Evolutionary conservation across 768 basidiomycete species (phyloP), one percentile per base, ranked within the genome.

Genomic region (Russula ochroleuca): DNA sequence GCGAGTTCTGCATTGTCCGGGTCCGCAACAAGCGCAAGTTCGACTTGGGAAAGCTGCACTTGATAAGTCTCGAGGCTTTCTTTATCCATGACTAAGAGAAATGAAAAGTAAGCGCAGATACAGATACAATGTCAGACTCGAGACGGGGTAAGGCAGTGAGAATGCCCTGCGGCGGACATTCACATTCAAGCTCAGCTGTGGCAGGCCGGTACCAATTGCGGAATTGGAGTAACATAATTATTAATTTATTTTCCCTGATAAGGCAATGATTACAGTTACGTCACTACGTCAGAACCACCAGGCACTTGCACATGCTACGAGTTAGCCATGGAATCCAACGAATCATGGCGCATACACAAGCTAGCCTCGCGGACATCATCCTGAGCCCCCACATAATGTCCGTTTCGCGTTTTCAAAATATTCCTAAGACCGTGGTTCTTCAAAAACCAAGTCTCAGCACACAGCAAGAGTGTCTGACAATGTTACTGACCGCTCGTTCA

Each of bases 61-160:
- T 94, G 89, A 72, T 93, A 94, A 2, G 90, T 90, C 75, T 94
- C 92, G 63, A 94, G 83, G 74, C 94, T 92, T 63, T 83, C 78
- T 70, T 83, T 85, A 73, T 90, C 75, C 79, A 80, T 80, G 63
- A 50, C 40, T 43, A 59, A 59, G 58, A 51, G 25, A 23, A 59
- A 61, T 54, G 56, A 17, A 55, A 40, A 15, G 23, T 45, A 23
- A 47, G 23, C 11, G 35, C 9, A 11, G 41, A 48, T 14, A 60
- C 40, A 38, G 41, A 49, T 25, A 31, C 11, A 45, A n/a, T 41
- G 40, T 17, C 43, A 6, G 28, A 28, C 47, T 58, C 57, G 7
- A 21, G 57, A 31, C 47, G 57, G 17, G n/a, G 14, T n/a, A 31
- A 19, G 35, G 19, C 9, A 2, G 21, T 21, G 59, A 15, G 31